Evolutionary conservation across 352 stramenopile species (phyloP), one percentile per base, ranked within the genome.

Genomic region (Phytophthora quininea): DNA sequence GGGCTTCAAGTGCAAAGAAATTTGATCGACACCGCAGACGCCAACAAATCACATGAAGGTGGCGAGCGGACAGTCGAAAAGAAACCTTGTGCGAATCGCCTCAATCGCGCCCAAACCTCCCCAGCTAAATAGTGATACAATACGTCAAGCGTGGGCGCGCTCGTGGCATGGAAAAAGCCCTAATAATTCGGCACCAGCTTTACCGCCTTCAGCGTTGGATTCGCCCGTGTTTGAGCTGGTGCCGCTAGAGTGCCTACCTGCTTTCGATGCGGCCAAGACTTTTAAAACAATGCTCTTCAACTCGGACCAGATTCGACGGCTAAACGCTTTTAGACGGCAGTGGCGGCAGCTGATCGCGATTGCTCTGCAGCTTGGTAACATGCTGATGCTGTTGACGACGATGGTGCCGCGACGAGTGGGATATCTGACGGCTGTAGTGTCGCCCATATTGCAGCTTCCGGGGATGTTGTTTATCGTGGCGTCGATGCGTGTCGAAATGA

Each of bases 401-500:
- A 33, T 58, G 3, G 61, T 60, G 6, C 51, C 64, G 9, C 45
- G 30, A 12, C 27, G n/a, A 8, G 9, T 65, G 30, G 59, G 69
- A 10, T 51, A 24, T 6, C 31, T 66, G 3, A 63, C 70, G 40
- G 60, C 71, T 1, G 37, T 78, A 12, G 19, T 73, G 4, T 59
- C 71, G 6, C 58, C 69, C 1, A 29, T 68, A 3, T 47, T 80
- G 0, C 64, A 77, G 8, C 58, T 73, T 8, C 61, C 69, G 12
- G 69, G 73, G 2, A 48, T 73, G 30, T 29, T 71, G 46, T 66
- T 74, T 30, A 70, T 76, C 15, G 29, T 66, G 11, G 50, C 49
- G 2, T 62, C 69, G 6, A 50, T 76, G 27, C 69, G 65, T 19
- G 56, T 69, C 12, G 60, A 77, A 33, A 77, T 80, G 62, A 5